These are phyloP conservation scores for Dictyostelium purpureum DNA, from an alignment of 78 protist genomes.

Conservation along the genomic window DNA sequence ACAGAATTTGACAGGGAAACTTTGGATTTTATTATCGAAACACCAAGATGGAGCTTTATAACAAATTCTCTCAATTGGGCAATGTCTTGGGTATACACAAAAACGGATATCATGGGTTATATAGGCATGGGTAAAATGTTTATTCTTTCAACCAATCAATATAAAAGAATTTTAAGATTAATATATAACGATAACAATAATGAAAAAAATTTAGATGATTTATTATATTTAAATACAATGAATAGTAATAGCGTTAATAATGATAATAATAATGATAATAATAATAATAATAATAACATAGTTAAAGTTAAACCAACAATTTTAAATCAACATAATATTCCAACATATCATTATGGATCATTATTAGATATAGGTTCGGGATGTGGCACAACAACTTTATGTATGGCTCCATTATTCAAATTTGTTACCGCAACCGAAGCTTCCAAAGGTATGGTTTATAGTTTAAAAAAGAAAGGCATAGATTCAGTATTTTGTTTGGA, in stretches of 20 bases:
- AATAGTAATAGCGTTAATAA: background rate
- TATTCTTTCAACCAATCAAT: constrained; percentile 61
- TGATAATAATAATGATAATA: background rate
- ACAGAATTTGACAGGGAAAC: constrained; percentile 27
- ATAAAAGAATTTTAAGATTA: background rate
- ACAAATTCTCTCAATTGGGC: constrained; percentile 23
- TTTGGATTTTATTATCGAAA: constrained; percentile 20
- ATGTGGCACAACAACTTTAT: constrained; percentile 59
- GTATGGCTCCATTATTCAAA: constrained; percentile 37
- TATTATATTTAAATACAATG: background rate
- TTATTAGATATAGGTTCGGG: constrained; percentile 84
- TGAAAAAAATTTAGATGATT: background rate
- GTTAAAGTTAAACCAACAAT: no score
- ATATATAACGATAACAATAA: background rate
- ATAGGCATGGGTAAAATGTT: constrained; percentile 80
- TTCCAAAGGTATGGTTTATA: constrained; percentile 56
- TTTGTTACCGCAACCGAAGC: constrained; percentile 68
- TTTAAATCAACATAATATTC: no score
- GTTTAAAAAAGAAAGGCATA: constrained; percentile 40
- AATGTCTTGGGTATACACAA: constrained; percentile 42
- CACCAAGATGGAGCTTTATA: constrained; percentile 62
- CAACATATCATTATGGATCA: background rate
- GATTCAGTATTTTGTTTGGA: constrained; percentile 12
- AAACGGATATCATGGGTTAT: constrained; percentile 62
- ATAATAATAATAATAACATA: background rate